Conservation (phyloP, 257 asterid genomes). For the Solanum paucissectum region DNA sequence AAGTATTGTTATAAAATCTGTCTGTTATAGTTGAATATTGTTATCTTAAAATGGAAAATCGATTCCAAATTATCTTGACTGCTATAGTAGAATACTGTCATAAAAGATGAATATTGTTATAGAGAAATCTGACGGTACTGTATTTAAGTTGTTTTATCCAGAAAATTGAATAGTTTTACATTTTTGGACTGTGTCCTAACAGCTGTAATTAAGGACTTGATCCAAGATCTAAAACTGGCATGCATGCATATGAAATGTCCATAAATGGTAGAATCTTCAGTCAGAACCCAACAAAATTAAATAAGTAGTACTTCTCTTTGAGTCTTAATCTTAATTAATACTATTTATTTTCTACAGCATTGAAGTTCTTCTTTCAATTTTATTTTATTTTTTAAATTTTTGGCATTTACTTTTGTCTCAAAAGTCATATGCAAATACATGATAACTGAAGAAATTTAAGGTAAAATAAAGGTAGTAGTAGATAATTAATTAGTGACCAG, state of each 20-base stretch:
- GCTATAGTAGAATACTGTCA: neutral
- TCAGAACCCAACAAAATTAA: too few relatives aligned
- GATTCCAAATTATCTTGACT: neutral
- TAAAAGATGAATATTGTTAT: neutral
- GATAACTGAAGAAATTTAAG: neutral
- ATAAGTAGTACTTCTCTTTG: neutral
- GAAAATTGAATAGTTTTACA: neutral
- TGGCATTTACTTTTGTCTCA: neutral
- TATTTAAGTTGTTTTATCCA: neutral
- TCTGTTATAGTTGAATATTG: neutral
- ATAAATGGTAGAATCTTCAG: too few relatives aligned
- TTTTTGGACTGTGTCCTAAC: neutral
- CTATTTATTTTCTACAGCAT: neutral
- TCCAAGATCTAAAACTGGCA: neutral
- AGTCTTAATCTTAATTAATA: too few relatives aligned
- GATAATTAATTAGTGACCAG: neutral
- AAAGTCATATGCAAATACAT: neutral
- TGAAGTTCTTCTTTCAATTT: neutral
- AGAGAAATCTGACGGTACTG: neutral
- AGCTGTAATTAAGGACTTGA: neutral
- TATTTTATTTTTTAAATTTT: neutral
- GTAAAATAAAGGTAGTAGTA: neutral
- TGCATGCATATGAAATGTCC: neutral
- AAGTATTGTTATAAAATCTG: neutral
- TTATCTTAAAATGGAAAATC: neutral